Conservation (phyloP, 1,284 basidiomycete species). For the Marasmius tenuissimus region DNA sequence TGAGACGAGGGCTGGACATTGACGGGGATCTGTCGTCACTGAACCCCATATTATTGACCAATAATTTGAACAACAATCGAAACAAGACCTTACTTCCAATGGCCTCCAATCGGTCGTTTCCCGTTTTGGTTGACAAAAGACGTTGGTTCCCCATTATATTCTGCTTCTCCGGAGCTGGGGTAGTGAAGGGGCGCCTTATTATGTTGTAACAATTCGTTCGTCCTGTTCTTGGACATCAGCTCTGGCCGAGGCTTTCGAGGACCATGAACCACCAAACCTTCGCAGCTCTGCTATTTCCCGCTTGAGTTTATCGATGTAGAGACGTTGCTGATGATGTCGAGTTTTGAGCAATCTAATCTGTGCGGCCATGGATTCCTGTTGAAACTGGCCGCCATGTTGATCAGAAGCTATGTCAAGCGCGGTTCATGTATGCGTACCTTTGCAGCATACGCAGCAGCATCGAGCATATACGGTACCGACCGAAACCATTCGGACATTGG, state of each 20-base stretch:
- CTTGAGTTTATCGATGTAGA: slow-evolving; percentile 48
- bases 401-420: slow-evolving; percentile 5
- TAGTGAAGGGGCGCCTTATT: slow-evolving; percentile 2
- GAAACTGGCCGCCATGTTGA: slow-evolving; percentile 50
- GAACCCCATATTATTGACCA: not conserved
- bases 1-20: slow-evolving; percentile 57
- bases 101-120: slow-evolving; percentile 58
- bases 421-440: slow-evolving; percentile 46
- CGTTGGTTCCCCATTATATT: slow-evolving; percentile 31
- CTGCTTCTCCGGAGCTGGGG: slow-evolving; percentile 17
- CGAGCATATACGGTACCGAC: slow-evolving; percentile 57
- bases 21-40: slow-evolving; percentile 32
- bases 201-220: slow-evolving; percentile 42
- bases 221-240: slow-evolving; percentile 32
- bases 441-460: slow-evolving; percentile 60
- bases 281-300: slow-evolving; percentile 51
- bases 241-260: not conserved
- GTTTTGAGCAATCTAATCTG: slow-evolving; percentile 61
- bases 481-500: slow-evolving; percentile 81
- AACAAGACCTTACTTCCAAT: slow-evolving; percentile 40
- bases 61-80: not conserved
- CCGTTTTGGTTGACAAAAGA: slow-evolving; percentile 50
- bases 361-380: slow-evolving; percentile 70
- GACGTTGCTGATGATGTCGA: slow-evolving; percentile 52
- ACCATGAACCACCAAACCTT: slow-evolving; percentile 41